Conservation (phyloP, 331 rosid genomes). For the Prunus yedoensis region DNA sequence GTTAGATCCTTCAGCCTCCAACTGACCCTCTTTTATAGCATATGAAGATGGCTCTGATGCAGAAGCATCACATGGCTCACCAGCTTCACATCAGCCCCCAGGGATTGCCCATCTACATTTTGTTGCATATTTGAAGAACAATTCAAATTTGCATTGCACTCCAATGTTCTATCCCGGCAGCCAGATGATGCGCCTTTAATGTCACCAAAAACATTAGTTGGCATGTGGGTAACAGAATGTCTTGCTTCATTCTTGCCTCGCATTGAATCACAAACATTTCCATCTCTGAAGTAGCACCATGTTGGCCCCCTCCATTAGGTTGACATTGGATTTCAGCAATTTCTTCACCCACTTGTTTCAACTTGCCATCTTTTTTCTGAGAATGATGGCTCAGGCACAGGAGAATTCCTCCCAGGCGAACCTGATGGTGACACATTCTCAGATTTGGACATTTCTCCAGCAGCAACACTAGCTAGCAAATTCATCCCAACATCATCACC, state of each 20-base stretch:
- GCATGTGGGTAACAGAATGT: conserved; percentile 19
- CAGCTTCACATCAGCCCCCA: conserved; percentile 27
- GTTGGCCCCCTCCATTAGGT: conserved; percentile 23
- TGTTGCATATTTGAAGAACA: conserved; percentile 29
- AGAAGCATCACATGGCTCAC: conserved; percentile 25
- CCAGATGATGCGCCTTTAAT: conserved; percentile 20
- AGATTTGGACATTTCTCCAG: conserved; percentile 71
- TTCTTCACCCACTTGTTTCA: conserved; percentile 36
- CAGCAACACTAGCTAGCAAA: conserved; percentile 85
- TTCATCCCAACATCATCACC: conserved; percentile 83
- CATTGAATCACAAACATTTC: conserved; percentile 25
- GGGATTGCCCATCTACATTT: conserved; percentile 17
- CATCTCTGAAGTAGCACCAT: conserved; percentile 30
- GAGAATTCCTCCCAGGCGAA: conserved; percentile 56
- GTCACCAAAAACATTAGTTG: conserved; percentile 26
- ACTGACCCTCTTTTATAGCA: conserved; percentile 27
- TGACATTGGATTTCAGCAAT: conserved; percentile 39
- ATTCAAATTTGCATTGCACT: conserved; percentile 19
- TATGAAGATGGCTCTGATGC: conserved; percentile 9
- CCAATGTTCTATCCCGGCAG: conserved; percentile 14
- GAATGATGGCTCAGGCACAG: conserved; percentile 48
- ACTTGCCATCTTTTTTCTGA: conserved; percentile 36
- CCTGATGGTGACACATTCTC: conserved; percentile 43
- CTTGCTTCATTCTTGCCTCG: conserved; percentile 28
- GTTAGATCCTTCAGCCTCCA: conserved; percentile 29